A percentile compares a stretch with the other conserved stretches of the same genome.
These are phyloP conservation scores for Torulaspora quercuum DNA, from an alignment of 805 yeast species.

Conservation along the genomic window DNA sequence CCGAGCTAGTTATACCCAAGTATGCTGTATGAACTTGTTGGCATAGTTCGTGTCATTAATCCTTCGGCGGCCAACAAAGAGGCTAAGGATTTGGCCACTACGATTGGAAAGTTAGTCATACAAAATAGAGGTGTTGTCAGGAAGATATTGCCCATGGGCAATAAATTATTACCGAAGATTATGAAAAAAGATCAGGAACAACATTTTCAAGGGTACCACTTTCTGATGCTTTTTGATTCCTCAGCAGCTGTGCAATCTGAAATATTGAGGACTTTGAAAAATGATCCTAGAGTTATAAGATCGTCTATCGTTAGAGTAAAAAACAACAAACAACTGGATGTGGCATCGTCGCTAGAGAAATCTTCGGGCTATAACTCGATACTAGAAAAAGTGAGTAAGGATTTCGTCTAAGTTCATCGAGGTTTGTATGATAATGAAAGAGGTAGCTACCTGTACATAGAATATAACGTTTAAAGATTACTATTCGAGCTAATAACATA, in stretches of 20 bases:
- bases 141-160: constrained; percentile 74
- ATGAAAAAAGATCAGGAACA: constrained; percentile 81
- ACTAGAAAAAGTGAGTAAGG: constrained; percentile 22
- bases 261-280: constrained; percentile 70
- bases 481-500: too few species aligned
- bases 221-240: constrained; percentile 80
- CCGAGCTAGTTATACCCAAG: too few species aligned
- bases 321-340: constrained; percentile 49
- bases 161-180: constrained; percentile 72
- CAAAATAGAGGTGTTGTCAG: constrained; percentile 93
- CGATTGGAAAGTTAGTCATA: constrained; percentile 78
- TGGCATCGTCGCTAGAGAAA: constrained; percentile 56
- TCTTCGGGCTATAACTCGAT: constrained; percentile 31
- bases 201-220: constrained; percentile 88
- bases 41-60: constrained; percentile 77
- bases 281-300: constrained; percentile 89
- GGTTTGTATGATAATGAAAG: background rate
- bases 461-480: background rate
- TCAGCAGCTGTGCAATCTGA: constrained; percentile 84
- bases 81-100: constrained; percentile 59
- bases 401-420: constrained; percentile 9
- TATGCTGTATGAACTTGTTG: constrained; percentile 88
- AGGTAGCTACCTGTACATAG: constrained; percentile 6
- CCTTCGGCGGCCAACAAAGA: constrained; percentile 52
- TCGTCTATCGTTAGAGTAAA: constrained; percentile 66